These are phyloP conservation scores for Rubus parviflorus DNA, from an alignment of 306 rosid genomes.

Conservation along the genomic window DNA sequence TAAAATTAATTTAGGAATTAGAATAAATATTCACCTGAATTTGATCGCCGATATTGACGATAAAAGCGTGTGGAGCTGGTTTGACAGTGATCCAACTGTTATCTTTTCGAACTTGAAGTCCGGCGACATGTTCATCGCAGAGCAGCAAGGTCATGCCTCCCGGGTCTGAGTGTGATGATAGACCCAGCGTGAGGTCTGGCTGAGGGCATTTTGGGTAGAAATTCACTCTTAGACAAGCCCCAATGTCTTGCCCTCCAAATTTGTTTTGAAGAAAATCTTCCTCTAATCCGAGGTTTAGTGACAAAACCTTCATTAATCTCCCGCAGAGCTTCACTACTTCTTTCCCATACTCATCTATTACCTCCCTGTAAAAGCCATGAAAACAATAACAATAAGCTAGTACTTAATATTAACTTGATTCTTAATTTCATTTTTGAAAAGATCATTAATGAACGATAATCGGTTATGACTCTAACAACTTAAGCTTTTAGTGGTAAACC, in stretches of 20 bases:
- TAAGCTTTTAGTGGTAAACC: no score
- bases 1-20: not conserved
- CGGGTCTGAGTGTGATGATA: constrained; percentile 89
- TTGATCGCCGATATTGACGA: constrained; percentile 92
- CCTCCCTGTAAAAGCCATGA: constrained; percentile 44
- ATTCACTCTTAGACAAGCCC: constrained; percentile 86
- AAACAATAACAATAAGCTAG: not conserved
- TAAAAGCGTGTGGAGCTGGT: constrained; percentile 71
- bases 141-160: constrained; percentile 79
- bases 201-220: constrained; percentile 77
- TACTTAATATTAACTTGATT: no score
- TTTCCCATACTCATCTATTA: constrained; percentile 79
- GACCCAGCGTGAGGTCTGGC: constrained; percentile 74
- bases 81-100: constrained; percentile 74
- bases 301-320: constrained; percentile 59
- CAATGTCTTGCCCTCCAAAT: constrained; percentile 74
- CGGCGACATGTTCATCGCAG: constrained; percentile 58
- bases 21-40: constrained; percentile 57
- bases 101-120: constrained; percentile 74
- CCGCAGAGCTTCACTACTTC: constrained; percentile 71
- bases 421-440: no score
- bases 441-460: no score
- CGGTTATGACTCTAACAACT: no score
- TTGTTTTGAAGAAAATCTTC: constrained; percentile 49
- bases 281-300: constrained; percentile 57